Evolutionary conservation across 768 basidiomycete species (phyloP), one percentile per base, ranked within the genome.

Genomic region (Gloeophyllum trabeum): DNA sequence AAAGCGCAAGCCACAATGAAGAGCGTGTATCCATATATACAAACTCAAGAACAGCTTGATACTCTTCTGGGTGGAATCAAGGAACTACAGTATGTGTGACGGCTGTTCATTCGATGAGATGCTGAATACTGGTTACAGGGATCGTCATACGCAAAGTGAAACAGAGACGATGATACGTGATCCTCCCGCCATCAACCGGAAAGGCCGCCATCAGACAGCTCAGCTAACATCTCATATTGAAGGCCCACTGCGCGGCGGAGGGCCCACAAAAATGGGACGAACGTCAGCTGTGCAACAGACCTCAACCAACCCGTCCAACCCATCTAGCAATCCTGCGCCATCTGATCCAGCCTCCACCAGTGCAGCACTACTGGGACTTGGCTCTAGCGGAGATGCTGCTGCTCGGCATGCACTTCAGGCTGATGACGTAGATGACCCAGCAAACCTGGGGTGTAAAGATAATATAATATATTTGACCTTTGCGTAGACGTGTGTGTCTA

Each of bases 1-100:
- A 47, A 55, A 37, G 44, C 56, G 3, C 46, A 54, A 22, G 52
- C 56, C 6, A 53, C 52, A 1, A 37, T 61, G 6, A 42, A 54
- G 7, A 52, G 54, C 4, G 42, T 60, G 24, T 35, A 10, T 32
- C 10, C 10, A 10, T 10, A 16, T 16, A 32, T 32, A 32, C 28
- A 32, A 32, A 32, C 28, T 16, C 10, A 16, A 10, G 28, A 32
- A 16, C 28, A 32, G 28, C 28, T 32, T 32, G 28, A 32, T 32
- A 16, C 10, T 10, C 16, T 32, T 10, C 10, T 10, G 28, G 16
- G 16, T 10, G 28, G 28, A 10, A 10, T 32, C 16, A 16, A 32
- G 28, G 16, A 10, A 32, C 16, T 32, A 16, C 28, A 16, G 28
- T 32, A 16, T 16, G 28, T 10, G 10, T 32, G 10, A 10, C 16